These are phyloP conservation scores for Leptographium flavum DNA, from an alignment of 2,329 filamentous ascomycete species.

Conservation along the genomic window DNA sequence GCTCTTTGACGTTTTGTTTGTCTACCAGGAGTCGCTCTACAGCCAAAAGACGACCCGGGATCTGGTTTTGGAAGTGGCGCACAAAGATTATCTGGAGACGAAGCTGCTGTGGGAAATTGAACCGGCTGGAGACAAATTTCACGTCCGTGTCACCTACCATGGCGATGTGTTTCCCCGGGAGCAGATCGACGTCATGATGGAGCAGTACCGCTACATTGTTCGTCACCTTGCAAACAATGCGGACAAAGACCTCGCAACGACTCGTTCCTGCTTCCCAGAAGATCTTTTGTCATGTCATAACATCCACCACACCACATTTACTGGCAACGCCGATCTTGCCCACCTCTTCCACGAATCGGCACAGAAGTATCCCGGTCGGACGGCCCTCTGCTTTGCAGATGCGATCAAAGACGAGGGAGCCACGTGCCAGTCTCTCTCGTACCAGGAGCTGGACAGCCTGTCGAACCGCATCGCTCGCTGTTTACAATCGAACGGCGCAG, in stretches of 20 bases:
- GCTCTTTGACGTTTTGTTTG: conserved; percentile 66
- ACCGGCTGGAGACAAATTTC: conserved; percentile 32
- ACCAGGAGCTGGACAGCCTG: conserved; percentile 44
- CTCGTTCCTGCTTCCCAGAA: conserved; percentile 16
- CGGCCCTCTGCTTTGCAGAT: conserved; percentile 51
- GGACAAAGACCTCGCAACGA: conserved; percentile 12
- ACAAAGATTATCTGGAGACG: conserved; percentile 62
- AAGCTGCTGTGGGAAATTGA: conserved; percentile 64
- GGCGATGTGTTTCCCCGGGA: conserved; percentile 31
- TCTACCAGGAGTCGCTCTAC: conserved; percentile 66
- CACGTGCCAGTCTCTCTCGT: conserved; percentile 38
- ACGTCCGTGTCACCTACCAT: conserved; percentile 31
- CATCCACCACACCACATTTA: conserved; percentile 17
- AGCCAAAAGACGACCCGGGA: conserved; percentile 13
- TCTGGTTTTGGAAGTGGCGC: conserved; percentile 38
- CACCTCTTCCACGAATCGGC: conserved; percentile 40
- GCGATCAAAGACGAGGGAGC: conserved; percentile 24
- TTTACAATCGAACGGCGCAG: conserved; percentile 32
- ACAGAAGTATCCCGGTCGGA: conserved; percentile 28
- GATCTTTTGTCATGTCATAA: conserved; percentile 36
- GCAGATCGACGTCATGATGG: conserved; percentile 41
- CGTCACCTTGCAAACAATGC: conserved; percentile 16
- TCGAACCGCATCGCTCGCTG: conserved; percentile 50
- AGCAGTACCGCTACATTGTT: conserved; percentile 43
- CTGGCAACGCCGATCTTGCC: conserved; percentile 29